phyloP scores from a whole-genome alignment of 768 basidiomycete genomes.

The Rhizopogon vulgaris region DNA sequence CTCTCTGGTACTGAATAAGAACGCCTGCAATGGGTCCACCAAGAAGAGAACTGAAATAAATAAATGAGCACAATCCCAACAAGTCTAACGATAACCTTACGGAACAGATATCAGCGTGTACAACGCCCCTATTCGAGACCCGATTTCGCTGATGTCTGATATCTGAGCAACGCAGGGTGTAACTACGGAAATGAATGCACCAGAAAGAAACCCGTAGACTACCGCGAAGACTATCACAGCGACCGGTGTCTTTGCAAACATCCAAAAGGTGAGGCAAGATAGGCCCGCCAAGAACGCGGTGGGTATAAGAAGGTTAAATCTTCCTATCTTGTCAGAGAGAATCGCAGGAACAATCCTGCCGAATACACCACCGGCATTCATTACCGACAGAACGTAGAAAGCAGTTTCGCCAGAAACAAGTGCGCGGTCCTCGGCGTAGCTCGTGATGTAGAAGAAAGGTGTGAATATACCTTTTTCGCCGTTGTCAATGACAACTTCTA shows the following conservation, averaged over 20 bases:
- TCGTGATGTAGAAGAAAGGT: constrained; percentile 65
- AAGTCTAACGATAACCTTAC: constrained; percentile 38
- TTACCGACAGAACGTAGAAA: constrained; percentile 54
- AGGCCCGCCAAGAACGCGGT: constrained; percentile 58
- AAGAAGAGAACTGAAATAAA: constrained; percentile 43
- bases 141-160: constrained; percentile 51
- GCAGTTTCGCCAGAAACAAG: constrained; percentile 31
- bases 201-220: constrained; percentile 58
- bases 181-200: constrained; percentile 62
- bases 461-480: constrained; percentile 53
- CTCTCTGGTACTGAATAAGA: constrained; percentile 40
- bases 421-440: constrained; percentile 44
- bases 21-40: constrained; percentile 62
- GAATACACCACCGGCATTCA: constrained; percentile 63
- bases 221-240: constrained; percentile 46
- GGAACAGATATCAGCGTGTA: constrained; percentile 64
- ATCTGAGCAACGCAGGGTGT: constrained; percentile 66
- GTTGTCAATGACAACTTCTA: neutral
- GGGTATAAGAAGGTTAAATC: constrained; percentile 62
- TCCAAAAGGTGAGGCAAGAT: constrained; percentile 54
- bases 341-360: constrained; percentile 62
- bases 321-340: constrained; percentile 58
- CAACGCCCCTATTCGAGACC: constrained; percentile 56
- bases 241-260: constrained; percentile 34
- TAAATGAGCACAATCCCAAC: neutral